Percentiles rank a stretch among this genome's conserved stretches.
Evolutionary conservation across 305 asterid genomes (phyloP).

Genomic region (Coffea humblotiana): DNA sequence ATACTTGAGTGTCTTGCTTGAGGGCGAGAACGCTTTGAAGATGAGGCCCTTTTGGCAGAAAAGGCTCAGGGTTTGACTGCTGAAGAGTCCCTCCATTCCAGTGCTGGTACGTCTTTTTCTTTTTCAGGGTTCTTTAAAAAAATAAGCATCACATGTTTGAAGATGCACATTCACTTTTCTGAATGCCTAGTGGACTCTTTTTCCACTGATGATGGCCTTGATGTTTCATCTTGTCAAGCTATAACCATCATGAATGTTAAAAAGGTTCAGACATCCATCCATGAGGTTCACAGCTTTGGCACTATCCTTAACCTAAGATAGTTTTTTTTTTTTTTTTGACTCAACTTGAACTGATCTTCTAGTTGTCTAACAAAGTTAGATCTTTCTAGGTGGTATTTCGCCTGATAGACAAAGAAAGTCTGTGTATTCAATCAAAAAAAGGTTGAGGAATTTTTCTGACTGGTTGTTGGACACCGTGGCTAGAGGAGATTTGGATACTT

Average conservation of each 20-base stretch:
- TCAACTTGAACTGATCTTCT: not conserved
- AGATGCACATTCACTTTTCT: not conserved
- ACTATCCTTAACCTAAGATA: too few relatives aligned
- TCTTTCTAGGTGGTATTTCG: slow-evolving; percentile 5
- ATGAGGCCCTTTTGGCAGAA: slow-evolving; percentile 36
- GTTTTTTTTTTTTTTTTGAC: not conserved
- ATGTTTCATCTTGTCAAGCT: not conserved
- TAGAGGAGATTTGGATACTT: slow-evolving; percentile 50
- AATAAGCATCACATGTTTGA: too few relatives aligned
- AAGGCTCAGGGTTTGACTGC: slow-evolving; percentile 16
- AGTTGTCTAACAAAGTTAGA: not conserved
- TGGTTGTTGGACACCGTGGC: slow-evolving; percentile 58
- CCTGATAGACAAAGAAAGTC: slow-evolving; percentile 27
- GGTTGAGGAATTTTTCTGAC: slow-evolving; percentile 53
- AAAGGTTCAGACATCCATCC: not conserved
- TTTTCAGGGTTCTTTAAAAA: not conserved
- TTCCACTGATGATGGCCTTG: not conserved
- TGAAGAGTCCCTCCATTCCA: slow-evolving; percentile 2
- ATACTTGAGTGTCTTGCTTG: slow-evolving; percentile 60
- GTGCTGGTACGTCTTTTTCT: not conserved
- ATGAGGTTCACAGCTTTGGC: not conserved
- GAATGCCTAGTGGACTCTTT: not conserved
- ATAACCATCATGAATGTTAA: not conserved
- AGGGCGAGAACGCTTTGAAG: slow-evolving; percentile 70
- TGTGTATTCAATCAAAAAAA: slow-evolving; percentile 51